Base-by-base conservation (phyloP, 176 grass and related monocot genomes). In the Aegilops tauschii region DNA sequence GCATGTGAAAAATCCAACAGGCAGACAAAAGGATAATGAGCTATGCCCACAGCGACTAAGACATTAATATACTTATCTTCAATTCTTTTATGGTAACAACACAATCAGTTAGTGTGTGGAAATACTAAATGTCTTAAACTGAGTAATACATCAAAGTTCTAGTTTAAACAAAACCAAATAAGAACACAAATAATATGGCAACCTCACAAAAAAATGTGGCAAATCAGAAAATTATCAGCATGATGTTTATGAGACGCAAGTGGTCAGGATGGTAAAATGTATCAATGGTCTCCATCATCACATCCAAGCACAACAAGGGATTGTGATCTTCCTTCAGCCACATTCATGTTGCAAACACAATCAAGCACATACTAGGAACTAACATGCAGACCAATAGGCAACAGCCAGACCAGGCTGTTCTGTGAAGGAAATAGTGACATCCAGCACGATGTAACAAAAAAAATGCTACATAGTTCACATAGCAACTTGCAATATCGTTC, bases 361-460 rank as follows among this genome's bases (percentile, higher is more conserved):
- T 35, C 69, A 73, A 83, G 27, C 20, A 50, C 7, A 45, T 12
- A 12, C 36, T 52, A 83, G 70, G 27, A 73, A 54, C 65, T 75
- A 30, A 9, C 2, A 65, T 52, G 52, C 18, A 31, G 58, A 84
- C 37, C 65, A 83, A 70, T 28, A 88, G 30, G 59, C 21, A 16
- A 36, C 13, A 16, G 25, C 37, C 37, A 73, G 29, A 54, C 21
- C 52, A 28, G 30, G 44, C n/a, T n/a, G n/a, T 65, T 37, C 37
- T 7, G 29, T 27, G 20, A 2, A 37, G 65, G 21, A 82, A 58
- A 8, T 56, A 82, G 29, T 87, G 64, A 30, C 69, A 73, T 18
- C 25, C 66, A 39, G 27, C 59, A 80, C 16, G 54, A 78, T 58
- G 63, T 14, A 59, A 58, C 45, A 68, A 84, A 81, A 68, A 84